These are phyloP conservation scores for Pichia pseudocactophila DNA, from an alignment of 805 yeast species.

Conservation along the genomic window DNA sequence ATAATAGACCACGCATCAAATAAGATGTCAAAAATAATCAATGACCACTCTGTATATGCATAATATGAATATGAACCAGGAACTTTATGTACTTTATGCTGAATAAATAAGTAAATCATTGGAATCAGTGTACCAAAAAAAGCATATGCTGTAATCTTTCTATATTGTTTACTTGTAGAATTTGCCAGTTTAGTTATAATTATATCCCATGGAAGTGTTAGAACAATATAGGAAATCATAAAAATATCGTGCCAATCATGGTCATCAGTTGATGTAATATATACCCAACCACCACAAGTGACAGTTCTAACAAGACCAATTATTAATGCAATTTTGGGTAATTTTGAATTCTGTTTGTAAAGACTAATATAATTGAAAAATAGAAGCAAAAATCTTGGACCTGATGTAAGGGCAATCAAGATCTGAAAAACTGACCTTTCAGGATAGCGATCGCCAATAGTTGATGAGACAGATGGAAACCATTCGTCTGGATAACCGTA, in stretches of 20 bases:
- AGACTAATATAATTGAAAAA: constrained; percentile 43
- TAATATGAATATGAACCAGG: constrained; percentile 95
- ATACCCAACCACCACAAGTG: constrained; percentile 98
- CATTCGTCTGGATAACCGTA: constrained; percentile 95
- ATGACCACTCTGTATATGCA: constrained; percentile 91
- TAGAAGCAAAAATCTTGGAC: constrained; percentile 74
- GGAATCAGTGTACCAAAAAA: constrained; percentile 77
- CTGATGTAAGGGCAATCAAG: constrained; percentile 84
- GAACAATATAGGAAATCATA: constrained; percentile 82
- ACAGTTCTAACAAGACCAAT: constrained; percentile 83
- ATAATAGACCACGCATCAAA: constrained; percentile 73
- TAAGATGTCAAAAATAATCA: constrained; percentile 72
- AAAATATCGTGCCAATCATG: constrained; percentile 94
- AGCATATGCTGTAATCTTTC: constrained; percentile 42
- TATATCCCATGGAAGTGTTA: constrained; percentile 88
- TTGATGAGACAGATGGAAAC: constrained; percentile 96
- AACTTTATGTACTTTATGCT: constrained; percentile 78
- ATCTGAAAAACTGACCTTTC: constrained; percentile 90
- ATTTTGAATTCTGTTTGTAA: constrained; percentile 28
- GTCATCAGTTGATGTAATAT: constrained; percentile 93
- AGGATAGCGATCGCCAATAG: constrained; percentile 95
- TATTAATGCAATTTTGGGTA: constrained; percentile 36
- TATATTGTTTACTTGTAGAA: constrained; percentile 39
- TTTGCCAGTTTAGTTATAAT: constrained; percentile 44
- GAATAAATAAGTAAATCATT: constrained; percentile 78